phyloP scores from a whole-genome alignment of 495 filamentous ascomycete species.

The Trichoderma virens region DNA sequence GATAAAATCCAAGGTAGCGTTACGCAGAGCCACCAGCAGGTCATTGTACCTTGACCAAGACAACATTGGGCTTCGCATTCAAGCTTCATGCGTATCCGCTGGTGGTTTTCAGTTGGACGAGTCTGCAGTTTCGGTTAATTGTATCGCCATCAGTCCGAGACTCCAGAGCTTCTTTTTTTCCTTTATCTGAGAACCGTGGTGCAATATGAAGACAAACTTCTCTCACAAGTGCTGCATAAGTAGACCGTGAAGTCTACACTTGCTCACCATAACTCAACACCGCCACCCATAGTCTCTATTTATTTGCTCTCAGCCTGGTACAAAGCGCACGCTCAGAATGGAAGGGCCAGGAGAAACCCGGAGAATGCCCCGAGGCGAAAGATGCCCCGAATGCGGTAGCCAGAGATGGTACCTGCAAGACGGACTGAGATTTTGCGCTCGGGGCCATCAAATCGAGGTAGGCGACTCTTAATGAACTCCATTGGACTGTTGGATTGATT shows the following conservation, averaged over 20 bases:
- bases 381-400: conserved; percentile 41
- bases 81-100: no score
- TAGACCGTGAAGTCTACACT: not conserved
- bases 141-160: no score
- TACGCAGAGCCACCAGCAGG: no score
- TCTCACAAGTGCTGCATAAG: not conserved
- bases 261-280: not conserved
- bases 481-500: not conserved
- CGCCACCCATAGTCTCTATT: not conserved
- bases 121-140: no score
- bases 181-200: not conserved
- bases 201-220: not conserved
- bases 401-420: conserved; percentile 41
- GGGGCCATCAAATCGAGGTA: conserved; percentile 46
- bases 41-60: no score
- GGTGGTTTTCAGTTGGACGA: no score
- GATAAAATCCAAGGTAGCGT: no score
- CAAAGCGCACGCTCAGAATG: not conserved
- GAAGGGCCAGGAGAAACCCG: conserved; percentile 7
- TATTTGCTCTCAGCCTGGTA: not conserved
- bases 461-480: not conserved
- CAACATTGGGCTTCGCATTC: no score
- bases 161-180: not conserved
- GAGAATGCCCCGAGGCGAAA: conserved; percentile 33
- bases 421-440: conserved; percentile 44